These are phyloP conservation scores for Echinosophora koreensis DNA, from an alignment of 306 rosid genomes.

Conservation along the genomic window DNA sequence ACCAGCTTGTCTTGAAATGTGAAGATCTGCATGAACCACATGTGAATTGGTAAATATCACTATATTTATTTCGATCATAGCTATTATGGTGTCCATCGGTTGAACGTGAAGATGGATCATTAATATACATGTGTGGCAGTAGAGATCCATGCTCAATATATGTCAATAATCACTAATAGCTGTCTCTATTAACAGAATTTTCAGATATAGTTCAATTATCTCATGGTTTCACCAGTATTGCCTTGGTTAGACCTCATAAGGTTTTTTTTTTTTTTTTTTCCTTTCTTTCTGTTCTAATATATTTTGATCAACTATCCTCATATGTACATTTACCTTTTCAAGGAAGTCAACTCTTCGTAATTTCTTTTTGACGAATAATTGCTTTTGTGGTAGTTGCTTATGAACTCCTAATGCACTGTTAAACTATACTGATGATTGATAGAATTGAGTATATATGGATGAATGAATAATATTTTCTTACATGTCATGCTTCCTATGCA, in stretches of 20 bases:
- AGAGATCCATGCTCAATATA: not conserved
- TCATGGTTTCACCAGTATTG: conserved; percentile 9
- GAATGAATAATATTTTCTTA: conserved; percentile 20
- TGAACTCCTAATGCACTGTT: conserved; percentile 11
- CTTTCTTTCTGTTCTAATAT: not conserved
- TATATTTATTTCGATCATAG: not conserved
- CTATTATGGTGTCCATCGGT: conserved; percentile 11
- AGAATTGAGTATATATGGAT: not conserved
- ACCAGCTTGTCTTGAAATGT: conserved; percentile 50
- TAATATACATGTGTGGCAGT: conserved; percentile 1
- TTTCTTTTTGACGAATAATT: conserved; percentile 16
- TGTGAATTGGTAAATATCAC: conserved; percentile 35
- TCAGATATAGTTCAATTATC: conserved; percentile 12
- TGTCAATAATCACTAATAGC: conserved; percentile 29
- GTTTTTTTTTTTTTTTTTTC: not conserved
- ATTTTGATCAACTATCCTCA: conserved; percentile 1
- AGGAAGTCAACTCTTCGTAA: conserved; percentile 7
- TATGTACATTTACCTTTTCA: not conserved
- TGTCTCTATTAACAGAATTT: conserved; percentile 4
- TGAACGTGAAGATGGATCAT: conserved; percentile 30
- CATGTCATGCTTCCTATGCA: conserved; percentile 35
- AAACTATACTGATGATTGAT: conserved; percentile 3
- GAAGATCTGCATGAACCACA: conserved; percentile 36
- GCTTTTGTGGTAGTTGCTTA: conserved; percentile 4
- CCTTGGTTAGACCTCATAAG: not conserved